phyloP scores from a whole-genome alignment of 768 basidiomycete genomes.

The Suillus subaureus region DNA sequence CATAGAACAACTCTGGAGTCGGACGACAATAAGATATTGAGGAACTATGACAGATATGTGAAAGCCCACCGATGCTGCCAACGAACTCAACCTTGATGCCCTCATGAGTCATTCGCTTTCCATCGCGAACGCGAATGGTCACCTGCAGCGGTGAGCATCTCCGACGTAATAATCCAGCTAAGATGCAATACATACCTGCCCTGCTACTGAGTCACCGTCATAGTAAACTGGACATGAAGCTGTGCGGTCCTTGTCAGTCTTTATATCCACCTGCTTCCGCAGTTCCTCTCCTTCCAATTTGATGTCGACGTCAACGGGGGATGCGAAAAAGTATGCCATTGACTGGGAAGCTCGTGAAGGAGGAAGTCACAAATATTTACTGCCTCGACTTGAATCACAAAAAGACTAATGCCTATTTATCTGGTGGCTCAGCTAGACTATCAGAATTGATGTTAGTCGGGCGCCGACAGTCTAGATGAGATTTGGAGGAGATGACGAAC shows the following conservation, averaged over 20 bases:
- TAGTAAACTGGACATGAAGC: constrained; percentile 91
- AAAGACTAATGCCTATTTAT: background rate
- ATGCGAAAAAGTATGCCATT: constrained; percentile 89
- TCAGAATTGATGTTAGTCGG: background rate
- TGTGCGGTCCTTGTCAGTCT: constrained; percentile 84
- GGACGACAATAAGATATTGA: background rate
- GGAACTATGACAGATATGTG: background rate
- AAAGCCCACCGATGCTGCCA: constrained; percentile 82
- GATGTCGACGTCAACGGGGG: constrained; percentile 89
- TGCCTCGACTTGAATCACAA: background rate
- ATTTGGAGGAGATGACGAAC: background rate
- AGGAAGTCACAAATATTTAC: background rate
- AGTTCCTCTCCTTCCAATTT: constrained; percentile 85
- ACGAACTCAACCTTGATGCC: constrained; percentile 98
- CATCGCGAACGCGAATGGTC: constrained; percentile 86
- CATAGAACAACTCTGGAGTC: constrained; percentile 83
- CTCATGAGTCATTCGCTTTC: constrained; percentile 92
- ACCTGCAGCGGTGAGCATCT: constrained; percentile 49
- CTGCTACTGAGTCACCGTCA: constrained; percentile 90
- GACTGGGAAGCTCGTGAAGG: background rate
- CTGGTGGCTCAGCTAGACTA: background rate
- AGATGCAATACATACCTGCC: constrained; percentile 60
- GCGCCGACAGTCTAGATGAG: background rate
- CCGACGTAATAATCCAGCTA: background rate
- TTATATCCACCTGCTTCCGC: constrained; percentile 87